Evolutionary conservation across 139 green algal genomes (phyloP).

Genomic region (Picochlorum sp.): DNA sequence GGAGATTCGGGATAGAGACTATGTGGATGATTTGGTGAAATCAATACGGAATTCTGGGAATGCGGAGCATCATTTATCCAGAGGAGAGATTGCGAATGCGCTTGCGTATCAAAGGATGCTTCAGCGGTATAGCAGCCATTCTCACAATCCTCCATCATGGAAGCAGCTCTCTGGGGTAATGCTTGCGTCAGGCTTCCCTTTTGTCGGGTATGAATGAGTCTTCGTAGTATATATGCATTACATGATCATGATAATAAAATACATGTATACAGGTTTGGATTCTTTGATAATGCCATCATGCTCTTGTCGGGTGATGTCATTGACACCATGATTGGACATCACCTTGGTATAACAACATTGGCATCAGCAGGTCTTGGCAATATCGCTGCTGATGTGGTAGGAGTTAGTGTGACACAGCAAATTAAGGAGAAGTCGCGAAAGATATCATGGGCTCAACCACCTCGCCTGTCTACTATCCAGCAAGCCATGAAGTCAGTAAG

Average conservation of each 20-base stretch:
- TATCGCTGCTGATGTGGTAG: constrained; percentile 43
- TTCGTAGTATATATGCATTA: not conserved
- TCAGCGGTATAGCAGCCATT: constrained; percentile 5
- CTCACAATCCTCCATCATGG: constrained; percentile 5
- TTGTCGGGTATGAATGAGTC: constrained; percentile 40
- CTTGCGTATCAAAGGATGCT: constrained; percentile 24
- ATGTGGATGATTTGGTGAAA: constrained; percentile 24
- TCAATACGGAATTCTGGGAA: not conserved
- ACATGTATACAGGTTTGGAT: constrained; percentile 20
- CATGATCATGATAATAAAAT: not conserved
- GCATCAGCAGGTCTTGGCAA: constrained; percentile 46
- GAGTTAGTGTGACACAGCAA: constrained; percentile 43
- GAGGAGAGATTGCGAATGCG: constrained; percentile 20
- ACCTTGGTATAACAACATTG: constrained; percentile 40
- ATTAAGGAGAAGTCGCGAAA: constrained; percentile 38
- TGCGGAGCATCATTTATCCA: constrained; percentile 1
- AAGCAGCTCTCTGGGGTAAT: constrained; percentile 24
- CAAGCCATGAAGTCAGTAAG: constrained; percentile 12
- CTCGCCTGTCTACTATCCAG: constrained; percentile 31
- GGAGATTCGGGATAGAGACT: constrained; percentile 9
- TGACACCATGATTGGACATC: constrained; percentile 35
- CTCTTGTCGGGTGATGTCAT: constrained; percentile 63
- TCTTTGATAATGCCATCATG: constrained; percentile 44
- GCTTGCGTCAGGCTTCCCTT: constrained; percentile 41
- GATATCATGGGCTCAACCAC: constrained; percentile 14